These are phyloP conservation scores for Zopfochytrium polystomum DNA, from an alignment of 371 early-diverging fungal genomes.

Conservation along the genomic window DNA sequence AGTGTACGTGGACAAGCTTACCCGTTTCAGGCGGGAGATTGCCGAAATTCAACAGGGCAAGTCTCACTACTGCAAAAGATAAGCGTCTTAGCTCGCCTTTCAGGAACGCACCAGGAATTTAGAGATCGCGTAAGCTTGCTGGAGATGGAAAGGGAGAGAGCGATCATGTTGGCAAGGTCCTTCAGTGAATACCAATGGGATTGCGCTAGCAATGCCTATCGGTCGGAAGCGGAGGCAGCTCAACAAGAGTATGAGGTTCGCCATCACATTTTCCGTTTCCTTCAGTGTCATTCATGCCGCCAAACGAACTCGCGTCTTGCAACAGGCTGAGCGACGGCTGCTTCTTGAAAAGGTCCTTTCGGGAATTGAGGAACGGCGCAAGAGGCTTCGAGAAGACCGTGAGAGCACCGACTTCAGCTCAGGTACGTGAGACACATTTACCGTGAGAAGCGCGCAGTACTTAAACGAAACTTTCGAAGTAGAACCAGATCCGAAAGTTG, in stretches of 20 bases:
- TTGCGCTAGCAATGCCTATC: slow-evolving; percentile 53
- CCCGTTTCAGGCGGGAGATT: slow-evolving; percentile 29
- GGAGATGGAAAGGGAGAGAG: slow-evolving; percentile 52
- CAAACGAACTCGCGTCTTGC: too few species aligned
- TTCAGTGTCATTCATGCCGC: too few species aligned
- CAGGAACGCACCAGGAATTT: slow-evolving; percentile 69
- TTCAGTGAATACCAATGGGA: slow-evolving; percentile 68
- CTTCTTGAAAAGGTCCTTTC: slow-evolving; percentile 69
- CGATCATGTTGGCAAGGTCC: slow-evolving; percentile 54
- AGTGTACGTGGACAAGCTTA: slow-evolving; percentile 37
- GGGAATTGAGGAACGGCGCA: slow-evolving; percentile 70
- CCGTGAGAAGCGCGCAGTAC: too few species aligned
- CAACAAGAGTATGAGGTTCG: slow-evolving; percentile 45
- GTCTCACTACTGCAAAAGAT: not conserved
- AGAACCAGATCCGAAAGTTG: too few species aligned
- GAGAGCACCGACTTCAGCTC: slow-evolving; percentile 79
- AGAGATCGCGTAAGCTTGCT: slow-evolving; percentile 60
- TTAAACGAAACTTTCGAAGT: too few species aligned
- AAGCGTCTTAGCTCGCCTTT: not conserved
- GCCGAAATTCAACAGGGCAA: slow-evolving; percentile 29
- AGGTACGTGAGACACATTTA: too few species aligned
- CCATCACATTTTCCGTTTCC: too few species aligned
- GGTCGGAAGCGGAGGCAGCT: slow-evolving; percentile 29
- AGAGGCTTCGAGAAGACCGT: slow-evolving; percentile 76
- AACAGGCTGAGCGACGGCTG: slow-evolving; percentile 49